Conservation (phyloP, 2,329 filamentous ascomycete genomes). For the Rhytidhysteron rufulum region DNA sequence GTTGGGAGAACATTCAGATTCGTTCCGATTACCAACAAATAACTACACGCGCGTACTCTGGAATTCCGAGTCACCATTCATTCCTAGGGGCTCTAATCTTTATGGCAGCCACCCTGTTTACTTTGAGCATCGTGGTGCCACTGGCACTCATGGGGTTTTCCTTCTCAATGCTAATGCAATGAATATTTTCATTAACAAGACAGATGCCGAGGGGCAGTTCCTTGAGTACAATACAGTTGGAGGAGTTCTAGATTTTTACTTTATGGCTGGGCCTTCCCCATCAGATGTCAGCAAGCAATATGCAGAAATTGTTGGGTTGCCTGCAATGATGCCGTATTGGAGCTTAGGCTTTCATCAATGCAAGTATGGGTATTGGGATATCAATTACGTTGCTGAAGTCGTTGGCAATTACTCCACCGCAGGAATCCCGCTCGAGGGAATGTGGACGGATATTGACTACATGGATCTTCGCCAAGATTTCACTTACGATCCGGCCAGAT, state of each 20-base stretch:
- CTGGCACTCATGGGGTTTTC: slow-evolving; percentile 25
- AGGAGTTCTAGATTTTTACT: slow-evolving; percentile 66
- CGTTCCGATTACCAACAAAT: slow-evolving; percentile 61
- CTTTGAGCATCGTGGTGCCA: slow-evolving; percentile 60
- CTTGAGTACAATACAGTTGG: slow-evolving; percentile 78
- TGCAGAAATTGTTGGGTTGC: slow-evolving; percentile 46
- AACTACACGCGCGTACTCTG: slow-evolving; percentile 67
- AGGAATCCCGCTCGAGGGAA: slow-evolving; percentile 65
- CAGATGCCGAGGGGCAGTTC: slow-evolving; percentile 57
- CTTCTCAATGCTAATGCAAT: slow-evolving; percentile 41
- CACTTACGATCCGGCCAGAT: slow-evolving; percentile 61
- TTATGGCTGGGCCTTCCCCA: slow-evolving; percentile 47
- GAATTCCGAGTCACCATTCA: slow-evolving; percentile 61
- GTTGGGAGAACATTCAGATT: slow-evolving; percentile 72
- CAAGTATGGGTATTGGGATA: slow-evolving; percentile 52
- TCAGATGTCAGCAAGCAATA: slow-evolving; percentile 48
- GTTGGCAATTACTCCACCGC: slow-evolving; percentile 64
- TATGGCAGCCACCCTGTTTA: slow-evolving; percentile 71
- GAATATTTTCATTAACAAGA: slow-evolving; percentile 68
- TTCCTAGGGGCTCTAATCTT: slow-evolving; percentile 60
- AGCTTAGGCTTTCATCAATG: slow-evolving; percentile 52
- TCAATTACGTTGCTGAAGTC: slow-evolving; percentile 63
- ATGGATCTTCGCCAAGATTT: slow-evolving; percentile 60
- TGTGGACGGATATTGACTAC: slow-evolving; percentile 73
- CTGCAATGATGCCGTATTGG: slow-evolving; percentile 52